These are phyloP conservation scores for Panellus pusillus DNA, from an alignment of 768 basidiomycete species.

Conservation along the genomic window DNA sequence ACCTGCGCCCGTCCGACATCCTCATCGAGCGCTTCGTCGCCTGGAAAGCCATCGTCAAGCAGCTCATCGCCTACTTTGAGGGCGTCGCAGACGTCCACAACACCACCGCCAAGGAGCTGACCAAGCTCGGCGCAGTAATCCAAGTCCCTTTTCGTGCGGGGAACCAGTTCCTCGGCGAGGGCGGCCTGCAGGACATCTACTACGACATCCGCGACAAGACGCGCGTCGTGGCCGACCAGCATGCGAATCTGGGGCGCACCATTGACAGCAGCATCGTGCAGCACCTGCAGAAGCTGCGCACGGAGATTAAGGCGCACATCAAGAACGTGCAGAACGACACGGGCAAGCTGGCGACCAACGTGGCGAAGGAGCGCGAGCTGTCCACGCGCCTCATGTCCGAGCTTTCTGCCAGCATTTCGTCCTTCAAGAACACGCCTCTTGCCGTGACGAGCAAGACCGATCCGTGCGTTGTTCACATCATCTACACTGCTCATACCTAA, in stretches of 20 bases:
- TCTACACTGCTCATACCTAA: neutral
- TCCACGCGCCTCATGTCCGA: constrained; percentile 86
- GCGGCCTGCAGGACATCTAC: constrained; percentile 70
- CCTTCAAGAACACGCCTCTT: constrained; percentile 95
- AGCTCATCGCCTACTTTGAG: constrained; percentile 91
- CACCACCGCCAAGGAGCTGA: constrained; percentile 90
- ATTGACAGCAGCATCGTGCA: constrained; percentile 97
- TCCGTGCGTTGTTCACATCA: no score
- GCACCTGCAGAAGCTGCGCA: constrained; percentile 91
- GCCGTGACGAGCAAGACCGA: constrained; percentile 75
- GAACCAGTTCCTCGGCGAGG: constrained; percentile 98
- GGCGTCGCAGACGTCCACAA: constrained; percentile 85
- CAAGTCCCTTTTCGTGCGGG: constrained; percentile 96
- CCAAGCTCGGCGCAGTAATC: constrained; percentile 91
- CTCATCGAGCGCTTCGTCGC: constrained; percentile 93
- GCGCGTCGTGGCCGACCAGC: constrained; percentile 89
- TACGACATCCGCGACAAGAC: constrained; percentile 91
- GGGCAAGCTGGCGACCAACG: constrained; percentile 84
- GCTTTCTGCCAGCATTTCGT: constrained; percentile 81
- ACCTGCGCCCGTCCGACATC: constrained; percentile 90
- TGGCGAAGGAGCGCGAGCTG: constrained; percentile 90
- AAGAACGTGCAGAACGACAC: constrained; percentile 95
- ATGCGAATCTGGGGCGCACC: constrained; percentile 93
- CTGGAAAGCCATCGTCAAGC: constrained; percentile 97
- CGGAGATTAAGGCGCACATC: constrained; percentile 97